Evolutionary conservation across 352 stramenopile genomes (phyloP), one percentile per base, ranked within the genome.

Genomic region (Pythium sp.): DNA sequence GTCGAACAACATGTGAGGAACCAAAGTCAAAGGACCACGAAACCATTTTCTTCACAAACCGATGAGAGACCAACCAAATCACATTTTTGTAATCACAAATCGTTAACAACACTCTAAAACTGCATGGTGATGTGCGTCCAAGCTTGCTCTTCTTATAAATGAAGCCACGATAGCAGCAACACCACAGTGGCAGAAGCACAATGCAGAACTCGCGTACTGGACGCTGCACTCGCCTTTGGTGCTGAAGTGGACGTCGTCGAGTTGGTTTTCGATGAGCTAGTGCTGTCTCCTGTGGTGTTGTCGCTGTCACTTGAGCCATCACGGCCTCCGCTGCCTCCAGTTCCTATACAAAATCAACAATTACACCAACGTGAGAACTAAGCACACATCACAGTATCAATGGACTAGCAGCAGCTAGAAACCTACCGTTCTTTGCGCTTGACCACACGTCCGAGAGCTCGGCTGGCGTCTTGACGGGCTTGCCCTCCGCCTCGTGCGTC

Each of bases 401-500:
- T 8, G 26, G 22, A 3, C 2, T 8, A 55, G n/a, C 41, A 36
- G 24, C 38, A 49, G 8, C 1, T 22, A 53, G 43, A n/a, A 22
- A 51, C 3, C 65, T 65, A 84, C 75, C 72, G 43, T 75, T 78
- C 36, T 64, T 65, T 4, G 65, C 58, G 54, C 67, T 69, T 2
- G 58, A 2, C 78, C 78, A 81, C 54, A 75, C 61, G 12, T 53
- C 59, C 41, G 72, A 56, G 38, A 84, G 65, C 22, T 79, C 71
- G 3, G 74, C 65, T 0, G 81, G 81, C 0, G 77, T 51, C 24
- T 77, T 79, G 15, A 90, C 78, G 11, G 83, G 74, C 49, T 72
- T 76, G 8, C 83, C 83, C 34, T 77, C 74, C 5, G 75, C 68
- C 7, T 65, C 69, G 32, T 74, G 70, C 12, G 47, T 18, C 12